Evolutionary conservation across 805 yeast species (phyloP).

Genomic region (Lipomyces spencermartinsiae): DNA sequence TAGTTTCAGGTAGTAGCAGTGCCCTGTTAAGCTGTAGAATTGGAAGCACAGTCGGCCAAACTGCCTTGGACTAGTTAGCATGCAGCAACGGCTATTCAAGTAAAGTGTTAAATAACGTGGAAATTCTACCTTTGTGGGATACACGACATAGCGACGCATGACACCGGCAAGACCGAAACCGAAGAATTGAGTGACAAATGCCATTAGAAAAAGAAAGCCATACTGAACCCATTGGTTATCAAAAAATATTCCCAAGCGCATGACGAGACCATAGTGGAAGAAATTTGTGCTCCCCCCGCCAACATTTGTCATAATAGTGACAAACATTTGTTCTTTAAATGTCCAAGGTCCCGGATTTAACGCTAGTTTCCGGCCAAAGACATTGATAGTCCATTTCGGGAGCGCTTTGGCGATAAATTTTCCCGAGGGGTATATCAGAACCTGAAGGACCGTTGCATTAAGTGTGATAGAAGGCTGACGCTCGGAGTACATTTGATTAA

Average conservation of each 20-base stretch:
- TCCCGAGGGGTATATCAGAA: conserved; percentile 68
- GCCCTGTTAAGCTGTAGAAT: conserved; percentile 57
- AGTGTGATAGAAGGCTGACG: conserved; percentile 63
- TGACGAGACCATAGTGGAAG: conserved; percentile 55
- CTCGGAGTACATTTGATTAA: conserved; percentile 61
- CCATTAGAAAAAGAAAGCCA: conserved; percentile 27
- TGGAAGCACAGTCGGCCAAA: conserved; percentile 75
- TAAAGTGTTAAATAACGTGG: no score
- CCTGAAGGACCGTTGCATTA: conserved; percentile 67
- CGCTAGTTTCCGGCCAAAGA: conserved; percentile 47
- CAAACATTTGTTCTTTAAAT: conserved; percentile 69
- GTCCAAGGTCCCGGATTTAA: conserved; percentile 68
- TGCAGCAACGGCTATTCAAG: no score
- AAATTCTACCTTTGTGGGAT: no score
- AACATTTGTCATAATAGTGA: conserved; percentile 51
- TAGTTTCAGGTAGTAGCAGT: conserved; percentile 45
- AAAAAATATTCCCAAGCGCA: conserved; percentile 44
- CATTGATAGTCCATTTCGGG: conserved; percentile 27
- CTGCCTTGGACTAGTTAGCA: no score
- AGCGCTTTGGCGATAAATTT: conserved; percentile 42
- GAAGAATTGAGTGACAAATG: conserved; percentile 56
- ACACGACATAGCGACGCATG: conserved; percentile 63
- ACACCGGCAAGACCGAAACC: conserved; percentile 75
- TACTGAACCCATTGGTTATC: conserved; percentile 40
- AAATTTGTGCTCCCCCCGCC: conserved; percentile 41